These are phyloP conservation scores for Vanrija pseudolonga DNA, from an alignment of 1,284 basidiomycete species.

Conservation along the genomic window DNA sequence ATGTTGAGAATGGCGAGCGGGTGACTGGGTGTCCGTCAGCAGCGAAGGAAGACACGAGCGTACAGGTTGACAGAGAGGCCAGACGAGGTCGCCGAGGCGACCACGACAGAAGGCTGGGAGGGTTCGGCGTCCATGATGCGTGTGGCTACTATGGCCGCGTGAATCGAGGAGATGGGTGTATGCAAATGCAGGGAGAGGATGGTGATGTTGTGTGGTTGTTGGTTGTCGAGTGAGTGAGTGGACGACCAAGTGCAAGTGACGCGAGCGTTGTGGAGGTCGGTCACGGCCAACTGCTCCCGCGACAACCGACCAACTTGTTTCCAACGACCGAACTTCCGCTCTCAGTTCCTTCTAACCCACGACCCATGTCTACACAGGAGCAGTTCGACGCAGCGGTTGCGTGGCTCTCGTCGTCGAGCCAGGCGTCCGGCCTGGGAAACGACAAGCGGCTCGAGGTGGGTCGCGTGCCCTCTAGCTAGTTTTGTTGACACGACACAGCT, in stretches of 20 bases:
- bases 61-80: slow-evolving; percentile 45
- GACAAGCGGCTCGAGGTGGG: slow-evolving; percentile 41
- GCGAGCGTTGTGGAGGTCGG: neutral
- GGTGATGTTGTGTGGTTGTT: neutral
- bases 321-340: neutral
- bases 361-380: slow-evolving; percentile 3
- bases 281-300: neutral
- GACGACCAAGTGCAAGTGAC: neutral
- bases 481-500: slow-evolving; percentile 62
- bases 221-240: neutral
- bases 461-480: neutral
- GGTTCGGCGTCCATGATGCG: neutral
- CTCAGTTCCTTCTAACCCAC: no score
- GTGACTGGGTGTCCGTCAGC: slow-evolving; percentile 59
- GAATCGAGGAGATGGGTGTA: neutral
- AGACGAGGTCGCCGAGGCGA: slow-evolving; percentile 23
- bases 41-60: slow-evolving; percentile 1
- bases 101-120: slow-evolving; percentile 1
- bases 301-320: neutral
- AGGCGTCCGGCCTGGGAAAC: slow-evolving; percentile 30
- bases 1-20: slow-evolving; percentile 95
- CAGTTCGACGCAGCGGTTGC: slow-evolving; percentile 29
- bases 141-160: neutral
- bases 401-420: slow-evolving; percentile 33
- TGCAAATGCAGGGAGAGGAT: neutral